Evolutionary conservation across 2,329 filamentous ascomycete genomes (phyloP).

Genomic region (Penicillium capsulatum): DNA sequence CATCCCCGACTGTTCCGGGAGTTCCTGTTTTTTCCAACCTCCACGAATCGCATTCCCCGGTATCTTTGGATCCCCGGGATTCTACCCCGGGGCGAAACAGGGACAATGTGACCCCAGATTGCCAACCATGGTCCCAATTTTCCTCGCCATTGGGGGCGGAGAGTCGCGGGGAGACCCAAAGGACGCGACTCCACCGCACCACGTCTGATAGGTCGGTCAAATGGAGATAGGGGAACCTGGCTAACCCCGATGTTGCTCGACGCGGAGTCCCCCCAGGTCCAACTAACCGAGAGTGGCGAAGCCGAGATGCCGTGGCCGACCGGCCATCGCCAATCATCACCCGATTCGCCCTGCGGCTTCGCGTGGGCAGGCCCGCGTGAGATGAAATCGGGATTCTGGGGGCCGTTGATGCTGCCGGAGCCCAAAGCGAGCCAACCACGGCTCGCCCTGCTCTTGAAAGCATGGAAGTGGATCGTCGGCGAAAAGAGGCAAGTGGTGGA

Average conservation of each 20-base stretch:
- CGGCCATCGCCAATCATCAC: background rate
- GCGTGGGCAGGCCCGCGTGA: background rate
- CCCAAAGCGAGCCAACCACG: constrained; percentile 6
- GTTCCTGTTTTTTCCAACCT: no score
- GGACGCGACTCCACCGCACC: no score
- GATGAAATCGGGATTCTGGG: constrained; percentile 3
- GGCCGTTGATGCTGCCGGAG: constrained; percentile 6
- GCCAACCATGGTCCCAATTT: no score
- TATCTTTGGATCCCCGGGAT: no score
- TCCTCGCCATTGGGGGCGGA: no score
- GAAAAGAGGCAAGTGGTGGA: constrained; percentile 8
- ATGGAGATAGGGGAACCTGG: no score
- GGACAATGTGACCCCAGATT: no score
- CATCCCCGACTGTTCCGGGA: background rate
- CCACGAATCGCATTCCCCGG: no score
- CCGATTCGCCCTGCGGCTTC: background rate
- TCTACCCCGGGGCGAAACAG: no score
- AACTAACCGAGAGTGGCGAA: background rate
- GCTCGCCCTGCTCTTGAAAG: background rate
- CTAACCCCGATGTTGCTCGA: no score
- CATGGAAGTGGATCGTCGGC: background rate
- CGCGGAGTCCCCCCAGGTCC: background rate
- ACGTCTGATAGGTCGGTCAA: no score
- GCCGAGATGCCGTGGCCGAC: background rate
- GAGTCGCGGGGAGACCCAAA: no score